These are phyloP conservation scores for Tricholoma furcatifolium DNA, from an alignment of 768 basidiomycete species.

Conservation along the genomic window DNA sequence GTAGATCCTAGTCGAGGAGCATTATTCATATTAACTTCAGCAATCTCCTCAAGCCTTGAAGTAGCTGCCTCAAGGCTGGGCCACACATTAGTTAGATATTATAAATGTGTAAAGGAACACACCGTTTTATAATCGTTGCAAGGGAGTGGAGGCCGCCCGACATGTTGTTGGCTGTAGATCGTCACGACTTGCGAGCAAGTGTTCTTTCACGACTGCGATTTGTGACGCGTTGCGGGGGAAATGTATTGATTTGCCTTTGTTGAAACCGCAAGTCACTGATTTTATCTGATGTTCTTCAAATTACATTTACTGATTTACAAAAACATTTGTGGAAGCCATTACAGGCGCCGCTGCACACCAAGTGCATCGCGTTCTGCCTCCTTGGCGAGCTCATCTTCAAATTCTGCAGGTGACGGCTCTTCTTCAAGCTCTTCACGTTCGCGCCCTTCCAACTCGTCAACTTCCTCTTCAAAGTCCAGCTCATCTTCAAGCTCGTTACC, in stretches of 20 bases:
- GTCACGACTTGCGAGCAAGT: not conserved
- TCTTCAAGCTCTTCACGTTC: not conserved
- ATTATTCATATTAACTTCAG: slow-evolving; percentile 39
- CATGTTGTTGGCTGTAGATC: slow-evolving; percentile 22
- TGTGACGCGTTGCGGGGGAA: slow-evolving; percentile 9
- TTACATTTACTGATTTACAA: not conserved
- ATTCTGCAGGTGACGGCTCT: too few relatives aligned
- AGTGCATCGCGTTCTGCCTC: too few relatives aligned
- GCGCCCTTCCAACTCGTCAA: not conserved
- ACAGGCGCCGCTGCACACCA: not conserved
- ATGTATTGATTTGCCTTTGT: slow-evolving; percentile 11
- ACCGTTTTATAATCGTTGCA: slow-evolving; percentile 84
- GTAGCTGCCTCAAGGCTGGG: slow-evolving; percentile 84
- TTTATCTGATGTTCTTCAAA: too few relatives aligned
- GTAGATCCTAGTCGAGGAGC: slow-evolving; percentile 11
- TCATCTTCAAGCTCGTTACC: not conserved
- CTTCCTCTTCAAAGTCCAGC: not conserved
- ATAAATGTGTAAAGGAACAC: slow-evolving; percentile 16
- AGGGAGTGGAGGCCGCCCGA: slow-evolving; percentile 68
- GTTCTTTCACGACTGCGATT: not conserved
- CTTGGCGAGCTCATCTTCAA: too few relatives aligned
- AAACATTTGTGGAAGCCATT: not conserved
- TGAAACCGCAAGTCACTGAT: not conserved
- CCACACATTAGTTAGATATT: slow-evolving; percentile 3
- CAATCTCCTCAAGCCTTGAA: slow-evolving; percentile 90